Evolutionary conservation across 2,329 filamentous ascomycete genomes (phyloP).

Genomic region (Diaporthe longicolla): DNA sequence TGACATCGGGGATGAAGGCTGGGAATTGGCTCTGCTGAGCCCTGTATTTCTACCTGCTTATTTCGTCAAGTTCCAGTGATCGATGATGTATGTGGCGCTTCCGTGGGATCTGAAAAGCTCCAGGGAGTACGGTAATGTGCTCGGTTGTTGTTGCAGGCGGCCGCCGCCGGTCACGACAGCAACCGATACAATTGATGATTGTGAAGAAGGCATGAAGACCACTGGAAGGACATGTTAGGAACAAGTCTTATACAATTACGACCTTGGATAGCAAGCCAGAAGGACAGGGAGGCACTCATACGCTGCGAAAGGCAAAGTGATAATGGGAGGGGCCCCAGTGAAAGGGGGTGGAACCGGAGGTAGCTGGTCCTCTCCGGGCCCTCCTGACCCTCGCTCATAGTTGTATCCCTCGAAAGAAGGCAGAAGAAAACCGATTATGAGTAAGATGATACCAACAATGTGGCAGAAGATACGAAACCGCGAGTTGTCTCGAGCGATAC

Average conservation of each 20-base stretch:
- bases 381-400: not conserved
- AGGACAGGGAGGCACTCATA: not conserved
- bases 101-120: not conserved
- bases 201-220: not conserved
- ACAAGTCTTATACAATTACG: not conserved
- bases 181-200: slow-evolving; percentile 1
- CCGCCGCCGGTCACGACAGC: not conserved
- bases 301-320: slow-evolving; percentile 1
- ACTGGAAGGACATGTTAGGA: not conserved
- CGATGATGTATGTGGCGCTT: not conserved
- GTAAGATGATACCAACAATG: not conserved
- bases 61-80: not conserved
- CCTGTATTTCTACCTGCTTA: not conserved
- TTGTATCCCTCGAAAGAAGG: not conserved
- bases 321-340: not conserved
- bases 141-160: not conserved
- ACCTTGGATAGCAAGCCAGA: not conserved
- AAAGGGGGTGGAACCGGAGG: not conserved
- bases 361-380: not conserved
- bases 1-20: no score
- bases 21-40: no score
- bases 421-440: slow-evolving; percentile 1
- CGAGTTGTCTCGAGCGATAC: not conserved
- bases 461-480: slow-evolving; percentile 5
- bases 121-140: not conserved